Conservation (phyloP, 129 eudicot genomes). For the Flaveria sonorensis region DNA sequence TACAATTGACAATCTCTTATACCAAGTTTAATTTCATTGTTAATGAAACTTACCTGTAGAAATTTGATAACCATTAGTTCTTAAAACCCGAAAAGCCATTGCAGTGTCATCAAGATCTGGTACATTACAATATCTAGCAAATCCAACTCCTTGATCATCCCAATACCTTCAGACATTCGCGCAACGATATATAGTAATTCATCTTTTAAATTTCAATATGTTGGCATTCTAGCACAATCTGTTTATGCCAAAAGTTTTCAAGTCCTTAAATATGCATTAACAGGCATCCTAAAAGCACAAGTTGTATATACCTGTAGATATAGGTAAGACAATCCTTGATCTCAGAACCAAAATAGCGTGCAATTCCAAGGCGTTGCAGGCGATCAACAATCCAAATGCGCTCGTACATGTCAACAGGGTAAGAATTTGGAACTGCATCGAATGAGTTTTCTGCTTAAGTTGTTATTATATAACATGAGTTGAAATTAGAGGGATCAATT, state of each 20-base stretch:
- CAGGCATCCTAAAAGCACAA: too few species aligned
- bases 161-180: conserved; percentile 11
- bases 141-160: conserved; percentile 13
- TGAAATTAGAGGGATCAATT: not conserved
- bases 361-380: conserved; percentile 25
- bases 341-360: conserved; percentile 12
- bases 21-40: too few species aligned
- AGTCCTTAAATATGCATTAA: too few species aligned
- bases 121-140: conserved; percentile 15
- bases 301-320: conserved; percentile 8
- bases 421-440: conserved; percentile 9
- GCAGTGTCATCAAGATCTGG: conserved; percentile 18
- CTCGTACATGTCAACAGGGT: conserved; percentile 21
- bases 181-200: not conserved
- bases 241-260: too few species aligned
- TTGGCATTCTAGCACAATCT: too few species aligned
- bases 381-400: conserved; percentile 21
- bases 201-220: not conserved
- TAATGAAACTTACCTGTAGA: conserved; percentile 11
- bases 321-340: conserved; percentile 14
- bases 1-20: too few species aligned
- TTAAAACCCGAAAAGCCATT: conserved; percentile 20
- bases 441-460: not conserved
- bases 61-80: conserved; percentile 20
- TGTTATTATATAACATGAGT: not conserved